Evolutionary conservation across 2,329 filamentous ascomycete genomes (phyloP), one percentile per base, ranked within the genome.

Genomic region (Monosporascus sp.): DNA sequence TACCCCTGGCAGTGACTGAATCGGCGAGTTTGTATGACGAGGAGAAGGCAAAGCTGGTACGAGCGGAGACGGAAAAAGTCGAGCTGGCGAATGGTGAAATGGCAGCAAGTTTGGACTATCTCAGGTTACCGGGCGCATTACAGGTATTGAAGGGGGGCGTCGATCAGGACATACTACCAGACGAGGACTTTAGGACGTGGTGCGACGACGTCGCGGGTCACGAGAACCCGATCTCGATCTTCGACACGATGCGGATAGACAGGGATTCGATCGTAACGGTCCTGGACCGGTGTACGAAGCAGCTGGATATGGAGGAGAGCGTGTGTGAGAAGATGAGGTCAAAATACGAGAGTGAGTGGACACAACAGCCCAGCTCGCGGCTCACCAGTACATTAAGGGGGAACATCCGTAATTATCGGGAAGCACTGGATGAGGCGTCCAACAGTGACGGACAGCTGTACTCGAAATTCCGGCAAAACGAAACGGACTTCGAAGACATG

Each of bases 281-380:
- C 3, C 71, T 99, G 52, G 91, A 97, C 53, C 83, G 82, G 53
- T 90, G 90, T 63, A 85, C 86, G 52, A 96, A 96, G 68, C 89
- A 95, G 64, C 74, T 99, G 43, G 94, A 99, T 61, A 91, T 94
- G 85, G 94, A 99, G 70, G 95, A 97, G 73, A 95, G 90, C 52
- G 90, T 97, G 0, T 99, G 94, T 69, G 94, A 99, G 70, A 99
- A 97, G 77, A 99, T 99, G 94, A 84, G 94, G 47, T 95, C 91
- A 14, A 99, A 99, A 69, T 97, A 97, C 68, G 92, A 93, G 52
- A 81, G 80, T 27, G 93, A 97, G 52, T 99, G 94, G 94, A 96
- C 91, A 19, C 94, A 99, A 65, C 94, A 99, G 65, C 94, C 94
- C 11, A 97, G 93, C 68, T 90, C 89, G 35, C 81, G 90, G 53